Evolutionary conservation across 1,139 yeast genomes (phyloP).

Genomic region (Candida tetrigidarum): DNA sequence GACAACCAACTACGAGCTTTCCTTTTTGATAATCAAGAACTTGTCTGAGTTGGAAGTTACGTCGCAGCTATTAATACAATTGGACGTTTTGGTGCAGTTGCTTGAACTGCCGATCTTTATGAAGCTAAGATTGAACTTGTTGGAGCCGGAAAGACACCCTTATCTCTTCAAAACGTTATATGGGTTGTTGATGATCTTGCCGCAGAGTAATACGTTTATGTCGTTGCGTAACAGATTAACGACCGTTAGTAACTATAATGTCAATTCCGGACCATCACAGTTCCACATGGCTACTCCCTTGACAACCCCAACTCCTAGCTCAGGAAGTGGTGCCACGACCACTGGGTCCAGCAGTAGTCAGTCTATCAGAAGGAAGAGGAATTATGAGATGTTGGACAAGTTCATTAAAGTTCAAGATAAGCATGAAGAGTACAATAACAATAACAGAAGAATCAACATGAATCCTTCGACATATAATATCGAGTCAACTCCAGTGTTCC

Average conservation of each 20-base stretch:
- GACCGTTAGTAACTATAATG: slow-evolving; percentile 16
- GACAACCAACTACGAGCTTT: slow-evolving; percentile 89
- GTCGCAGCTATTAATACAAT: slow-evolving; percentile 71
- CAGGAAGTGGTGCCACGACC: slow-evolving; percentile 19
- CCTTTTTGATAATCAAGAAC: slow-evolving; percentile 76
- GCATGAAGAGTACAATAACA: slow-evolving; percentile 39
- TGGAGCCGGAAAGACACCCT: slow-evolving; percentile 87
- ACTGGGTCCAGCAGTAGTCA: slow-evolving; percentile 23
- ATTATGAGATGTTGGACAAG: slow-evolving; percentile 60
- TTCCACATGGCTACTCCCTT: slow-evolving; percentile 18
- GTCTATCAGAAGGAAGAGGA: slow-evolving; percentile 47
- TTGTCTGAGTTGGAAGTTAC: slow-evolving; percentile 78
- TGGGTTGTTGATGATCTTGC: slow-evolving; percentile 91
- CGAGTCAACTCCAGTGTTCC: slow-evolving; percentile 6
- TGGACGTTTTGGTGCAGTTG: slow-evolving; percentile 80
- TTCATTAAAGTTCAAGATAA: slow-evolving; percentile 63
- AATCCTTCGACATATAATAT: slow-evolving; percentile 1
- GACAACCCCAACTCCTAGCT: slow-evolving; percentile 25
- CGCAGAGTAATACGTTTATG: slow-evolving; percentile 93
- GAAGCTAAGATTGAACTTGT: slow-evolving; percentile 78
- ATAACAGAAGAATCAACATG: slow-evolving; percentile 5
- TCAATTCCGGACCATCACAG: slow-evolving; percentile 5
- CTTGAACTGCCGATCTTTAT: slow-evolving; percentile 87
- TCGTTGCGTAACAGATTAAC: slow-evolving; percentile 73
- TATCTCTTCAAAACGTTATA: slow-evolving; percentile 85